Percentiles rank a stretch among this genome's conserved stretches.
Conservation (phyloP, 495 filamentous ascomycete species). For the Durotheca rogersii region DNA sequence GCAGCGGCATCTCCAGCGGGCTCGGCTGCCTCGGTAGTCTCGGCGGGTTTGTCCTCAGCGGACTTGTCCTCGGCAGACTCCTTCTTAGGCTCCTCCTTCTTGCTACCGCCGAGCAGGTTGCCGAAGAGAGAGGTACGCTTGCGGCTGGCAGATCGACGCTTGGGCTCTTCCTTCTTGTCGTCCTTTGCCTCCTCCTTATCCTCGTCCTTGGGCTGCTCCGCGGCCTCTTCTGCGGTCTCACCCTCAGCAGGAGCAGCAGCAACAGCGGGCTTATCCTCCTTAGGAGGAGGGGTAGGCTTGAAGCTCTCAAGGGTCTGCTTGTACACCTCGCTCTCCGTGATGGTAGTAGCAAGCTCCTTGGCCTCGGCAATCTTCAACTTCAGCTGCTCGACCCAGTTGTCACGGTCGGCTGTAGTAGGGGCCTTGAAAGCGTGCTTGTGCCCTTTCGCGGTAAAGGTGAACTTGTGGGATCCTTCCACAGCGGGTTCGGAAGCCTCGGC, state of each 20-base stretch:
- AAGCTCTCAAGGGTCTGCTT: constrained; percentile 75
- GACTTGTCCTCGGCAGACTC: constrained; percentile 53
- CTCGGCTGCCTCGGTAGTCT: constrained; percentile 31
- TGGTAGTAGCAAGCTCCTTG: constrained; percentile 66
- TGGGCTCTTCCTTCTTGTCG: constrained; percentile 52
- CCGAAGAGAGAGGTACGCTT: constrained; percentile 87
- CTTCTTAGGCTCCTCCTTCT: constrained; percentile 71
- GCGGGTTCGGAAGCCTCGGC: constrained; percentile 79
- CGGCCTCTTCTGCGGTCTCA: constrained; percentile 45
- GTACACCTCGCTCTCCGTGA: constrained; percentile 72
- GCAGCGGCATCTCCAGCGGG: constrained; percentile 29
- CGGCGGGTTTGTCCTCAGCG: constrained; percentile 40
- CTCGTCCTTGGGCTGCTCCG: constrained; percentile 46
- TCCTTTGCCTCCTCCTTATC: constrained; percentile 49
- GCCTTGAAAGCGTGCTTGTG: constrained; percentile 93
- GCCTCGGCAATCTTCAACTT: constrained; percentile 76
- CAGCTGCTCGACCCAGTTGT: constrained; percentile 81
- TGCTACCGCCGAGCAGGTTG: constrained; percentile 65
- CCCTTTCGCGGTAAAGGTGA: constrained; percentile 77
- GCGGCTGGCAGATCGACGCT: constrained; percentile 76
- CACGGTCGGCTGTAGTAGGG: constrained; percentile 69
- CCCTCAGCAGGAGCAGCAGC: constrained; percentile 52
- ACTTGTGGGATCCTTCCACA: constrained; percentile 72
- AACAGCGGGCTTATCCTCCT: constrained; percentile 48
- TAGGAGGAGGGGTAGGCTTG: constrained; percentile 56